Base-by-base conservation (phyloP, 2,329 filamentous ascomycete genomes). In the Emmonsia crescens region DNA sequence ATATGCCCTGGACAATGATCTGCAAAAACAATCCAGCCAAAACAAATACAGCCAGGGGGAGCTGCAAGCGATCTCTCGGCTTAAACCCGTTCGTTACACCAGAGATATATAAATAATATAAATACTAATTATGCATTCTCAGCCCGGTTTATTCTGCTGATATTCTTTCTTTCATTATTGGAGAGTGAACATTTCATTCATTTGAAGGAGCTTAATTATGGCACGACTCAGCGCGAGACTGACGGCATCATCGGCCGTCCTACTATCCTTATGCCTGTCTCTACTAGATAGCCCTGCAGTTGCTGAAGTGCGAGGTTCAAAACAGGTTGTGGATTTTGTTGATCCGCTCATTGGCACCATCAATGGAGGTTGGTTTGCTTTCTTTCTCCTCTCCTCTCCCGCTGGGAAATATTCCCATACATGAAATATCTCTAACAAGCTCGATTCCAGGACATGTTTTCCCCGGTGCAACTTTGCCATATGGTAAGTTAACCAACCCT, bases 271-370 rank as follows among this genome's bases (percentile, higher is more conserved):
- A 36, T 55, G 21, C 5, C n/a, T 40, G 10, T 40, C n/a, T 2
- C 19, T 40, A 12, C 33, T 55, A 8, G 12, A 21, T 16, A 24
- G 31, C n/a, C 1, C 33, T 38, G 52, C 33, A 6, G 52, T 10
- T 12, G 52, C 33, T 40, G 52, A 38, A 55, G 31, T 14, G n/a
- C 33, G 31, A 38, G 33, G n/a, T 36, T 36, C 52, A 12, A 46
- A 57, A n/a, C 38, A 19, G 19, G 69, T 75, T 5, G 68, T 80
- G 36, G 66, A 75, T 49, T 76, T 75, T 66, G 70, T 80, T 29
- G 72, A 84, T 68, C 82, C 80, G 9, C 73, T 84, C 5, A 83
- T 84, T 63, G 82, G 82, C 33, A 82, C 80, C 19, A 76, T 74
- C 3, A 79, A 81, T 70, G 82, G 80, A 69, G 74, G 73, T 74